Conservation (phyloP, 1,284 basidiomycete species). For the Leccinum subspadiceum region DNA sequence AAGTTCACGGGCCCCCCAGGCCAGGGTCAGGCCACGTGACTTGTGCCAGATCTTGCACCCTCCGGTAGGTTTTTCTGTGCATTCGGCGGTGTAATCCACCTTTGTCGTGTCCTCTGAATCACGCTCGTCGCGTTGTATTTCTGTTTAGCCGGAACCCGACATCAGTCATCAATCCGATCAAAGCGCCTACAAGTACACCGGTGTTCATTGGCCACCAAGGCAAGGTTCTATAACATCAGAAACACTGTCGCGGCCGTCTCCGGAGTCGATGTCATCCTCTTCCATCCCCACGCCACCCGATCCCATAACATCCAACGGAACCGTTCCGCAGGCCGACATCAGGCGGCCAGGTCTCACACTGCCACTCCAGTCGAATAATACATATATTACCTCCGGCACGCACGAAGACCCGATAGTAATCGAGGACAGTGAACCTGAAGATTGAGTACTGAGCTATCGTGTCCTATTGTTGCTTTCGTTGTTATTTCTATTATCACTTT, state of each 20-base stretch:
- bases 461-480: background rate
- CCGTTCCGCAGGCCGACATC: background rate
- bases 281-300: background rate
- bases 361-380: conserved; percentile 3
- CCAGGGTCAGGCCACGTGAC: background rate
- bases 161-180: conserved; percentile 1
- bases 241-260: background rate
- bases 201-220: conserved; percentile 2
- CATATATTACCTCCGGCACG: conserved; percentile 8
- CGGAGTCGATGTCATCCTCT: background rate
- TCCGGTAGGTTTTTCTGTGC: conserved; percentile 15
- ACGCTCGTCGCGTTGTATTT: background rate
- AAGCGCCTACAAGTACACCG: background rate
- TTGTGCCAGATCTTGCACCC: background rate
- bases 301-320: background rate
- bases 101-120: conserved; percentile 2
- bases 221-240: conserved; percentile 1
- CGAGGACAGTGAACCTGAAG: conserved; percentile 22
- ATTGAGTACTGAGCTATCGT: background rate
- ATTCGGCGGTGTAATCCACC: background rate
- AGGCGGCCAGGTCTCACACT: conserved; percentile 6
- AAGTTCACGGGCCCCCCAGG: background rate
- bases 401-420: conserved; percentile 25
- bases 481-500: background rate
- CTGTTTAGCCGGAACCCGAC: conserved; percentile 14